These are phyloP conservation scores for Phytopythium helicoides DNA, from an alignment of 352 stramenopile species.

Conservation along the genomic window DNA sequence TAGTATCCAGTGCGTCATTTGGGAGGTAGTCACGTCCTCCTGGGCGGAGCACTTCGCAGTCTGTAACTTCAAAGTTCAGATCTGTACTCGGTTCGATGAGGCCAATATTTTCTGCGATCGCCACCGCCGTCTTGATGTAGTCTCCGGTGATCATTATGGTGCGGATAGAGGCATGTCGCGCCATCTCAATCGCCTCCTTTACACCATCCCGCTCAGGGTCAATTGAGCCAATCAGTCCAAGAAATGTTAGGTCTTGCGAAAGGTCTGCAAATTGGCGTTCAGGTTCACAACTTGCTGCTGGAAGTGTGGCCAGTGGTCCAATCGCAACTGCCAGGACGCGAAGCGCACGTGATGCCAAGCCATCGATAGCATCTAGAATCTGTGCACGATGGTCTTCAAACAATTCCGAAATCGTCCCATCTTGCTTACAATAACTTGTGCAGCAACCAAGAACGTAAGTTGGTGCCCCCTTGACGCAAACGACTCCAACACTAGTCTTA, in stretches of 20 bases:
- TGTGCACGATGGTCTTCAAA: background rate
- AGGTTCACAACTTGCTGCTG: conserved; percentile 2
- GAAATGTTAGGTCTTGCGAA: conserved; percentile 69
- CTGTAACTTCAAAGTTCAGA: conserved; percentile 30
- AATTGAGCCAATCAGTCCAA: conserved; percentile 89
- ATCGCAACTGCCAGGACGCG: conserved; percentile 80
- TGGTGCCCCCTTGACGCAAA: conserved; percentile 35
- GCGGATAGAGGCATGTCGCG: conserved; percentile 30
- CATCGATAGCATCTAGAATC: conserved; percentile 34
- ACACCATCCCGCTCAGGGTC: conserved; percentile 39
- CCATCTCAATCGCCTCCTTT: conserved; percentile 29
- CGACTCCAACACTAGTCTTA: conserved; percentile 13
- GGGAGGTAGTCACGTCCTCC: conserved; percentile 18
- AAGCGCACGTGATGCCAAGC: conserved; percentile 44
- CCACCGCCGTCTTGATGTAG: conserved; percentile 88
- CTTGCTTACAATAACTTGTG: conserved; percentile 37
- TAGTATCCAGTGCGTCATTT: conserved; percentile 64
- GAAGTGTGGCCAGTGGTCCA: conserved; percentile 15
- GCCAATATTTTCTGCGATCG: conserved; percentile 84
- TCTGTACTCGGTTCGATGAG: conserved; percentile 64
- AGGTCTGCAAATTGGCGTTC: conserved; percentile 23
- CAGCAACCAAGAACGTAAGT: conserved; percentile 43
- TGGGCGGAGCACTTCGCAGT: conserved; percentile 34
- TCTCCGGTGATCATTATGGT: conserved; percentile 91
- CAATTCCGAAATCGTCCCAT: conserved; percentile 32